Percentiles rank a stretch among this genome's conserved stretches.
Conservation (phyloP, 2,329 filamentous ascomycete species). For the Verticillium isaacii region DNA sequence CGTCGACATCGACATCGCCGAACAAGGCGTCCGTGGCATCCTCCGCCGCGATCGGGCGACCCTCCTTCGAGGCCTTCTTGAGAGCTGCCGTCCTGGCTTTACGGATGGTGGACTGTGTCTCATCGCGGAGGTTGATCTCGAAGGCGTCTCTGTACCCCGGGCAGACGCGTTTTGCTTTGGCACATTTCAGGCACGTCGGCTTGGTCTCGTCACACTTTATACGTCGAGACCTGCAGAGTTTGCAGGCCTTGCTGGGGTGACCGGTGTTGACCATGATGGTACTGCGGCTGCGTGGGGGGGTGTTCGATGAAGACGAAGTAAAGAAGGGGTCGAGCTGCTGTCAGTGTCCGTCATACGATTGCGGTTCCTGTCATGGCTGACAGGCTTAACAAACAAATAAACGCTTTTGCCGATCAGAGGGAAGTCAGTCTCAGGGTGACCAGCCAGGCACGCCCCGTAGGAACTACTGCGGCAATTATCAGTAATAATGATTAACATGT, state of each 20-base stretch:
- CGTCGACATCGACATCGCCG: neutral
- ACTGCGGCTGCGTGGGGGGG: no score
- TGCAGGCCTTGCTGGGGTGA: constrained; percentile 12
- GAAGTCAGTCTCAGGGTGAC: neutral
- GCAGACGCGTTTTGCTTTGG: constrained; percentile 15
- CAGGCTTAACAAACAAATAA: neutral
- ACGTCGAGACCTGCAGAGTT: constrained; percentile 26
- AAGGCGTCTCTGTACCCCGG: constrained; percentile 13
- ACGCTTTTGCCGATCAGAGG: neutral
- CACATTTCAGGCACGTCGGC: constrained; percentile 27
- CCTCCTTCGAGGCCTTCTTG: constrained; percentile 10
- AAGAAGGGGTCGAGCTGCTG: neutral
- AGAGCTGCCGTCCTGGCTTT: constrained; percentile 13
- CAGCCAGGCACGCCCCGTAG: neutral
- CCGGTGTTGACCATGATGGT: constrained; percentile 12
- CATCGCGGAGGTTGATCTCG: constrained; percentile 14
- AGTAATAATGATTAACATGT: neutral
- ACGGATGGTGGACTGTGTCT: constrained; percentile 13
- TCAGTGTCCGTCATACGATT: neutral
- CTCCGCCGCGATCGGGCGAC: constrained; percentile 3
- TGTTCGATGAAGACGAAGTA: neutral
- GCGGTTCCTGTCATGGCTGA: neutral
- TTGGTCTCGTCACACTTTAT: constrained; percentile 30
- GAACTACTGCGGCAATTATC: neutral
- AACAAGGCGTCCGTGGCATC: constrained; percentile 6